These are phyloP conservation scores for Colletotrichum limetticola DNA, from an alignment of 2,329 filamentous ascomycete species.

Conservation along the genomic window DNA sequence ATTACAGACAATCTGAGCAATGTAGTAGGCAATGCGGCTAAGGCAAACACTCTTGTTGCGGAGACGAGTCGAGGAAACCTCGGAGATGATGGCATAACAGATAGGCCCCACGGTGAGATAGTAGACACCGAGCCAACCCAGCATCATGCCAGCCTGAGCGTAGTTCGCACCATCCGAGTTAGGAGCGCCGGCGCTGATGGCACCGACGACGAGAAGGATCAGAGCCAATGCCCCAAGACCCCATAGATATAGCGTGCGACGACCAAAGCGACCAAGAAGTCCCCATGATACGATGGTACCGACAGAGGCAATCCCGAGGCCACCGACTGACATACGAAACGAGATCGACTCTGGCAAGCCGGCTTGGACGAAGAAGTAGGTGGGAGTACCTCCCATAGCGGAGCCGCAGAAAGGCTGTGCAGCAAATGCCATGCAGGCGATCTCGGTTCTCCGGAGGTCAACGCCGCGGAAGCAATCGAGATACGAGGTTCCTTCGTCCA, in stretches of 20 bases:
- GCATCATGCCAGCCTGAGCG: slow-evolving; percentile 51
- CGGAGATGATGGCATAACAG: slow-evolving; percentile 49
- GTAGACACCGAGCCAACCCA: slow-evolving; percentile 56
- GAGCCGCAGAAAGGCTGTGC: slow-evolving; percentile 46
- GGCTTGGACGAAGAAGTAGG: slow-evolving; percentile 50
- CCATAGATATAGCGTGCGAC: slow-evolving; percentile 52
- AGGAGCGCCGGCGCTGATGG: slow-evolving; percentile 50
- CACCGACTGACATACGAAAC: slow-evolving; percentile 41
- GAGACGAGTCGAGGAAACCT: slow-evolving; percentile 52
- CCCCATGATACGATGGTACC: slow-evolving; percentile 55
- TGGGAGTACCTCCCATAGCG: slow-evolving; percentile 39
- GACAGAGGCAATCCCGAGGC: slow-evolving; percentile 47
- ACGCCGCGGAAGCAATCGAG: slow-evolving; percentile 55
- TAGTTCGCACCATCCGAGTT: slow-evolving; percentile 48
- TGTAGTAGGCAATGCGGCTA: slow-evolving; percentile 50
- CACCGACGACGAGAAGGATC: slow-evolving; percentile 54
- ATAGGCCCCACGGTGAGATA: slow-evolving; percentile 55
- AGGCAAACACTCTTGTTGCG: slow-evolving; percentile 55
- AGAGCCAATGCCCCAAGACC: slow-evolving; percentile 49
- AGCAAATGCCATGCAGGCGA: slow-evolving; percentile 46
- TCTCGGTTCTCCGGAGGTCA: slow-evolving; percentile 52
- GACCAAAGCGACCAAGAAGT: slow-evolving; percentile 52
- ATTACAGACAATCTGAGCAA: slow-evolving; percentile 50
- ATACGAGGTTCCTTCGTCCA: slow-evolving; percentile 52
- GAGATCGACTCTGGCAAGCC: slow-evolving; percentile 40